These are phyloP conservation scores for Lodderomyces pseudojiufengensis DNA, from an alignment of 1,139 yeast genomes.

Conservation along the genomic window DNA sequence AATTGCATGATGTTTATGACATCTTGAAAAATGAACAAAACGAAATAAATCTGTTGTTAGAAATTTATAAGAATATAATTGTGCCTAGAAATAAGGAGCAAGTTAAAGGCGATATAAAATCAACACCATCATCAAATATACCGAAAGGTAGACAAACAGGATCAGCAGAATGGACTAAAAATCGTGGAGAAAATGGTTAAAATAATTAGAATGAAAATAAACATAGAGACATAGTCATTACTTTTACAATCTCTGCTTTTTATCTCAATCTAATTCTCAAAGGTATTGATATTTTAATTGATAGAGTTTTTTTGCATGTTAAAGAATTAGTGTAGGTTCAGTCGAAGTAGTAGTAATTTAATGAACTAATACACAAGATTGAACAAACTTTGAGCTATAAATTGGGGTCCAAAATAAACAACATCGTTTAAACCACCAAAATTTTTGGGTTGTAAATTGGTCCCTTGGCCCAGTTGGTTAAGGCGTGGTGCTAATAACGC, in stretches of 20 bases:
- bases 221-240: too few relatives aligned
- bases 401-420: background rate
- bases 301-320: too few relatives aligned
- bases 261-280: too few relatives aligned
- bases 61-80: conserved; percentile 26
- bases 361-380: too few relatives aligned
- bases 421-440: background rate
- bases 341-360: too few relatives aligned
- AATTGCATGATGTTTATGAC: conserved; percentile 26
- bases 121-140: conserved; percentile 11
- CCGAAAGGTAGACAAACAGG: conserved; percentile 71
- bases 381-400: too few relatives aligned
- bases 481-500: conserved; percentile 90
- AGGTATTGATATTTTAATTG: too few relatives aligned
- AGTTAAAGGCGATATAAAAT: conserved; percentile 10
- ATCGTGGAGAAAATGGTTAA: conserved; percentile 73
- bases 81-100: conserved; percentile 23
- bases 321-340: too few relatives aligned
- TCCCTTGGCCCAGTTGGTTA: conserved; percentile 90
- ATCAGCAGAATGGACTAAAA: conserved; percentile 63
- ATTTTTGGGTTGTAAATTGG: conserved; percentile 22
- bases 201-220: too few relatives aligned
- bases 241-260: too few relatives aligned
- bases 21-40: conserved; percentile 1
- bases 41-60: conserved; percentile 13